Conservation (phyloP, 129 eudicot species). For the Tagetes patula region DNA sequence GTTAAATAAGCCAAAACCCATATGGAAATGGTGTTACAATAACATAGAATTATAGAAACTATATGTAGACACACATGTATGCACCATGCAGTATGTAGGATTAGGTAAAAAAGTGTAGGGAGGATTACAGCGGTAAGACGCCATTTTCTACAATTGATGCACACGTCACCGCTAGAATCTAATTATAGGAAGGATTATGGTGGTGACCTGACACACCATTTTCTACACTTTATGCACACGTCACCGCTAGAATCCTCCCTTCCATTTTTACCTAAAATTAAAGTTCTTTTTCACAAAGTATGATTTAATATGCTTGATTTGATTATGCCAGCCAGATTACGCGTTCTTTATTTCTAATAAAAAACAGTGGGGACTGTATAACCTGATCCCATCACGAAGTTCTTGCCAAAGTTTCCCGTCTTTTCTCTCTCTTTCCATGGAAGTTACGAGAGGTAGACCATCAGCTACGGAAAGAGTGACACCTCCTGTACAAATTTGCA, state of each 20-base stretch:
- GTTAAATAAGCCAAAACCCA: neutral
- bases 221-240: neutral
- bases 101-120: too few relatives aligned
- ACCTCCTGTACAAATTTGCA: slow-evolving; percentile 28
- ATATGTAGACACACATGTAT: neutral
- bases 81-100: neutral
- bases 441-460: slow-evolving; percentile 63
- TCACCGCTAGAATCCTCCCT: neutral
- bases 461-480: slow-evolving; percentile 52
- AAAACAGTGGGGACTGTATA: neutral
- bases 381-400: slow-evolving; percentile 58
- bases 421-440: slow-evolving; percentile 79
- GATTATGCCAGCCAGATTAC: neutral
- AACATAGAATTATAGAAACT: neutral
- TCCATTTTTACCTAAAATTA: neutral
- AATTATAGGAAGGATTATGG: neutral
- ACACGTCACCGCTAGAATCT: too few relatives aligned
- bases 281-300: too few relatives aligned
- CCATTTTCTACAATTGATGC: too few relatives aligned
- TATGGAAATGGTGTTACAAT: neutral
- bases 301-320: neutral
- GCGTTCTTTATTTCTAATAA: neutral
- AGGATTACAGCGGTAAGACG: too few relatives aligned
- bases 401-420: slow-evolving; percentile 93
- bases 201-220: neutral